phyloP scores from a whole-genome alignment of 225 moss, liverwort and hornwort genomes.

The Physcomitrellopsis africana region DNA sequence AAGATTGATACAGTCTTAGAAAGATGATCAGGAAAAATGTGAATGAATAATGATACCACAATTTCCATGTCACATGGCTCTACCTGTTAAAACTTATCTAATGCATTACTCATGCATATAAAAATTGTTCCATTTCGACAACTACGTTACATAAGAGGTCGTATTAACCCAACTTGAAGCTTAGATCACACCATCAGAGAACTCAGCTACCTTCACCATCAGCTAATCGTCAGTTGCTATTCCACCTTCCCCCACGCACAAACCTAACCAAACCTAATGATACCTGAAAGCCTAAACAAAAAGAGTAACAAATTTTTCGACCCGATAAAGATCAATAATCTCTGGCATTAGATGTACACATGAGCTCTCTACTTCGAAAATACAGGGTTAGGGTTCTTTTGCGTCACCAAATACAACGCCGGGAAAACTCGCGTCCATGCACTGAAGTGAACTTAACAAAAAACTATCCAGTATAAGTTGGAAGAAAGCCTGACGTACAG shows the following conservation, averaged over 20 bases:
- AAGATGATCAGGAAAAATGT: conserved; percentile 13
- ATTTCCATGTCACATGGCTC: not conserved
- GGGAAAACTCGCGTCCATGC: conserved; percentile 12
- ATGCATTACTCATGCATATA: not conserved
- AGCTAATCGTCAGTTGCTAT: conserved; percentile 1
- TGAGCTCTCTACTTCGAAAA: conserved; percentile 5
- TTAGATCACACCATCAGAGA: conserved; percentile 21
- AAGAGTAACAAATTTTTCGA: conserved; percentile 1
- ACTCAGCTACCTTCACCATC: conserved; percentile 12
- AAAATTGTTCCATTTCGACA: not conserved
- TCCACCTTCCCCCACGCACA: conserved; percentile 9
- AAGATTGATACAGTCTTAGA: conserved; percentile 32
- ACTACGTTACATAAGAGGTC: conserved; percentile 1
- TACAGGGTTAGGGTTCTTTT: not conserved
- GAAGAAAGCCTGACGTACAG: conserved; percentile 63
- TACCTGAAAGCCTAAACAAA: conserved; percentile 10
- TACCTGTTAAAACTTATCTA: conserved; percentile 3
- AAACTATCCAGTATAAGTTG: conserved; percentile 4
- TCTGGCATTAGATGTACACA: conserved; percentile 7
- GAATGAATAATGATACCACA: not conserved
- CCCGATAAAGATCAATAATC: not conserved
- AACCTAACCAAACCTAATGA: not conserved
- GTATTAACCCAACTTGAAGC: conserved; percentile 16
- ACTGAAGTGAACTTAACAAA: not conserved
- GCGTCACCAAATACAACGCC: not conserved